Evolutionary conservation across 352 stramenopile species (phyloP).

Genomic region (Globisporangium yorkense): DNA sequence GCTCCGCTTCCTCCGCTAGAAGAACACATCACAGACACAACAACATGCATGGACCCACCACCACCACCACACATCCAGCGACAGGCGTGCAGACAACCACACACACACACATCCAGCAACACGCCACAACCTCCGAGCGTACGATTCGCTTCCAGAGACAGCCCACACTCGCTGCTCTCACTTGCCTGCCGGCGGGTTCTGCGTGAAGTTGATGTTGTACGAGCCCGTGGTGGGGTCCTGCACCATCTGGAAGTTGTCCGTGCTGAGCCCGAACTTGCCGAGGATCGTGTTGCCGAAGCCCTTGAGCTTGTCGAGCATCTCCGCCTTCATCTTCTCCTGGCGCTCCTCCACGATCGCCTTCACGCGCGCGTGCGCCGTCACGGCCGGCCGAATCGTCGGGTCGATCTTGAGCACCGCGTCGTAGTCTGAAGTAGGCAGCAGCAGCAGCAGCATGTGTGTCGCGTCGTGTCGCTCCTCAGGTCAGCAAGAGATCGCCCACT

Average conservation of each 20-base stretch:
- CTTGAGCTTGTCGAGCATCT: slow-evolving; percentile 97
- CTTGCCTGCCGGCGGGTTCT: slow-evolving; percentile 32
- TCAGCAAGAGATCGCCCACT: too few relatives aligned
- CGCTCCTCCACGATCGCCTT: slow-evolving; percentile 90
- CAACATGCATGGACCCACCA: background rate
- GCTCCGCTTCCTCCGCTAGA: background rate
- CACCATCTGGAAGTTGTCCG: slow-evolving; percentile 99
- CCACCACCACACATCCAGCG: too few relatives aligned
- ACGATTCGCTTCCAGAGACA: background rate
- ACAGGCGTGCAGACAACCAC: too few relatives aligned
- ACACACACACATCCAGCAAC: background rate
- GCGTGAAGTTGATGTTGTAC: slow-evolving; percentile 96
- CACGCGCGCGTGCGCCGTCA: slow-evolving; percentile 65
- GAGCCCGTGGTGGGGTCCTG: slow-evolving; percentile 96
- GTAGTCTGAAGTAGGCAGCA: slow-evolving; percentile 37
- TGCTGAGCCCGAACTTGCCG: slow-evolving; percentile 98
- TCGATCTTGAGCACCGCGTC: slow-evolving; percentile 93
- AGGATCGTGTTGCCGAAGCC: slow-evolving; percentile 98
- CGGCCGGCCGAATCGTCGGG: slow-evolving; percentile 52
- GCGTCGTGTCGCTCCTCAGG: background rate
- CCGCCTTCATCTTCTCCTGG: slow-evolving; percentile 98
- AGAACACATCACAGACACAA: background rate
- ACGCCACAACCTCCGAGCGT: background rate
- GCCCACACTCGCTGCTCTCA: background rate
- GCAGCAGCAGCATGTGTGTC: background rate